Base-by-base conservation (phyloP, 2,329 filamentous ascomycete species). In the Dactylellina cionopaga region DNA sequence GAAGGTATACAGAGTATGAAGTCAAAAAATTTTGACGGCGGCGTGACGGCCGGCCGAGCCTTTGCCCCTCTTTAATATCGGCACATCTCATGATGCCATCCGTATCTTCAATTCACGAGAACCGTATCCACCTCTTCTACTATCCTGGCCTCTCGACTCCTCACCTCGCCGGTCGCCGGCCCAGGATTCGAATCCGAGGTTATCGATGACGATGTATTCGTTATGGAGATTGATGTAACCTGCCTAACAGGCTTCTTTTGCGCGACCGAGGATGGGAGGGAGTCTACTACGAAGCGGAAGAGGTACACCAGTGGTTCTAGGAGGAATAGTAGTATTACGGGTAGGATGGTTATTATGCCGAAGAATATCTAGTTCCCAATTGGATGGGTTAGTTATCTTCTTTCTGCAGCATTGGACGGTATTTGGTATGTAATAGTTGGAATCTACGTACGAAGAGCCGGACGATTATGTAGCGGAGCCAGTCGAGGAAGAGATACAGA, bases 291-390 rank as follows among this genome's bases (percentile, higher is more conserved):
- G 19, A 72, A 43, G 31, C 68, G 68, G 44, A 72, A 58, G 46
- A 72, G 47, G 59, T 65, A 65, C n/a, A 72, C 59, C n/a, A 72
- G 46, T 39, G 59, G 59, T 55, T 72, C 68, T 10, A 72, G 37
- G 4, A 72, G 59, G 43, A 72, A 29, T 25, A 72, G 59, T 2
- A 72, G 60, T 27, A 72, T 39, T 35, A 72, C 65, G 11, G 68
- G 68, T 0, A 58, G 44, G 43, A 72, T 55, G 44, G 52, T 54
- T 31, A 72, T 15, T 44, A 72, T 44, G 29, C 68, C 68, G 44
- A 64, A 59, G 15, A 41, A 47, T 31, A 72, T 60, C 68, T 72
- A 52, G 27, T 11, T 33, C 11, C 13, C 24, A 17, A 10, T 6
- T n/a, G 13, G 2, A 4, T 52, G 47, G 19, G 24, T 13, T 35